These are phyloP conservation scores for Plenodomus lindquistii DNA, from an alignment of 2,329 filamentous ascomycete species.

Conservation along the genomic window DNA sequence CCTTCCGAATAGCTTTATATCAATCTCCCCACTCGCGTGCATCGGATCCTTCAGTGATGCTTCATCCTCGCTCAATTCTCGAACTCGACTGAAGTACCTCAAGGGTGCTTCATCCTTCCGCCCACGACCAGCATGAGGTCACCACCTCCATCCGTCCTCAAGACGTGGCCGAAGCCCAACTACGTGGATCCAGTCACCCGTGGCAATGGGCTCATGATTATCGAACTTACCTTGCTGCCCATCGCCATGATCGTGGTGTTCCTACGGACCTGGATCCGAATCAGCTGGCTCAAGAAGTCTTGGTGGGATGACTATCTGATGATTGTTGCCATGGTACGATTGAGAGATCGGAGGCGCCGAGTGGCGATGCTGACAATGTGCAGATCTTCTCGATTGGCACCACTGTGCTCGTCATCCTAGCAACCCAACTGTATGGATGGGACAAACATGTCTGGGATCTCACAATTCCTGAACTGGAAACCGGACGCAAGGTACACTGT, in stretches of 20 bases:
- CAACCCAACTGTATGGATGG: constrained; percentile 45
- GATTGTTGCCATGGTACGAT: constrained; percentile 38
- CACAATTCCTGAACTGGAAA: constrained; percentile 30
- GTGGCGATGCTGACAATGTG: not conserved
- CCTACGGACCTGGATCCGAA: constrained; percentile 41
- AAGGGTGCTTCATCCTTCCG: constrained; percentile 16
- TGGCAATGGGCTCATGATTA: constrained; percentile 48
- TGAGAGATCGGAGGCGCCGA: not conserved
- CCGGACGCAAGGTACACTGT: constrained; percentile 38
- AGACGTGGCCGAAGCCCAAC: constrained; percentile 49
- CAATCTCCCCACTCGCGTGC: constrained; percentile 32
- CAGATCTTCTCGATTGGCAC: constrained; percentile 1
- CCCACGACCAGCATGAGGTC: constrained; percentile 33
- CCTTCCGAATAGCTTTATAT: constrained; percentile 27
- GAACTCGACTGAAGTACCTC: constrained; percentile 22
- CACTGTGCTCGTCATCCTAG: constrained; percentile 18
- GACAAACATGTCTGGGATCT: constrained; percentile 46
- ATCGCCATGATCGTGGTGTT: constrained; percentile 42
- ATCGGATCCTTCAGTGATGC: constrained; percentile 30
- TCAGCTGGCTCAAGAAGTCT: constrained; percentile 43
- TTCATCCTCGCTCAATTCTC: constrained; percentile 21
- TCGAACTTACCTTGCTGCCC: constrained; percentile 43
- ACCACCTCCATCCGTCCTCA: constrained; percentile 39
- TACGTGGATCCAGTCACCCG: constrained; percentile 49
- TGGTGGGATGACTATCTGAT: constrained; percentile 48